Conservation (phyloP, 345 rosid genomes). For the Euphorbia pulcherrima region DNA sequence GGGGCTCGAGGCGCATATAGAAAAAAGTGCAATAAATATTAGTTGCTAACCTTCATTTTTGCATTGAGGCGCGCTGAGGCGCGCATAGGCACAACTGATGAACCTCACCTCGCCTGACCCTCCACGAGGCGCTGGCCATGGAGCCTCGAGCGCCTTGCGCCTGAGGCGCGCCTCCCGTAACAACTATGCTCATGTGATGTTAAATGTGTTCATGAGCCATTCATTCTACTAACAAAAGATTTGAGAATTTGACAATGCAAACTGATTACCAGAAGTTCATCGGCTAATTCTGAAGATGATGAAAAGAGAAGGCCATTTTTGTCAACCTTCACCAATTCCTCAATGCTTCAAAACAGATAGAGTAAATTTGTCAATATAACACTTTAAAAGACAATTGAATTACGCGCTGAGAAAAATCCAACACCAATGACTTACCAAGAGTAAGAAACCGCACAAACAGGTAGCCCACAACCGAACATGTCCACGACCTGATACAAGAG, state of each 20-base stretch:
- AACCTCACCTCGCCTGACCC: no score
- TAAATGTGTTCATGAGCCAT: neutral
- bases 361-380: neutral
- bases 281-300: conserved; percentile 88
- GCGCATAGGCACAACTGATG: no score
- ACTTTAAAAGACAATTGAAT: neutral
- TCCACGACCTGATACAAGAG: conserved; percentile 70
- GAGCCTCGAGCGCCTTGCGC: no score
- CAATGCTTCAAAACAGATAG: conserved; percentile 46
- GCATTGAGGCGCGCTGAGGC: no score
- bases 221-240: neutral
- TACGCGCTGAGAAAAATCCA: neutral
- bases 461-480: conserved; percentile 97
- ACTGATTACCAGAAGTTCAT: conserved; percentile 59
- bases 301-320: conserved; percentile 90
- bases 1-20: no score
- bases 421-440: conserved; percentile 56
- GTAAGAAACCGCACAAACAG: conserved; percentile 93
- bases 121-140: no score
- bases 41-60: no score
- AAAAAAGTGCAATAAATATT: no score
- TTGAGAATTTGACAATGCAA: neutral
- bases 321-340: conserved; percentile 75
- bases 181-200: no score
- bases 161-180: no score